Conservation (phyloP, 495 filamentous ascomycete genomes). For the Recurvomyces mirabilis region DNA sequence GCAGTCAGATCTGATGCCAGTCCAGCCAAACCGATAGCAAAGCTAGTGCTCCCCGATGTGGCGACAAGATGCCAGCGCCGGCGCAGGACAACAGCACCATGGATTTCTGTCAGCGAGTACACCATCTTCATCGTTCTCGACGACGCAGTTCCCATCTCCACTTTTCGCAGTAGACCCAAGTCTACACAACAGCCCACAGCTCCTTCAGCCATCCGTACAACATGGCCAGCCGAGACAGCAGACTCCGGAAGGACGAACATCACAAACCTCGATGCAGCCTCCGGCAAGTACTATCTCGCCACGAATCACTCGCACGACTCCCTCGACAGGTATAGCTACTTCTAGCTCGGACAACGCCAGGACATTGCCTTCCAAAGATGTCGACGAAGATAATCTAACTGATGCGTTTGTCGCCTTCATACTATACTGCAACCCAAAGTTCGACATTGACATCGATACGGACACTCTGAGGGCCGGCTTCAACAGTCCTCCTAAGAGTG, state of each 20-base stretch:
- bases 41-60: constrained; percentile 7
- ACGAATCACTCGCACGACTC: not conserved
- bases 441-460: constrained; percentile 29
- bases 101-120: constrained; percentile 6
- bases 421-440: constrained; percentile 57
- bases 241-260: constrained; percentile 4
- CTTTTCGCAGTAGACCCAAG: constrained; percentile 10
- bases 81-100: constrained; percentile 7
- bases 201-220: constrained; percentile 4
- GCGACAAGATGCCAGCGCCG: constrained; percentile 10
- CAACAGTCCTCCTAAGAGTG: constrained; percentile 75
- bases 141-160: constrained; percentile 12
- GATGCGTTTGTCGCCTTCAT: constrained; percentile 83
- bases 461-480: constrained; percentile 69
- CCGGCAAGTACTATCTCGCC: constrained; percentile 2
- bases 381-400: constrained; percentile 63
- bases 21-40: no score
- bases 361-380: constrained; percentile 60
- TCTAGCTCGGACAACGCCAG: no score
- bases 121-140: constrained; percentile 12
- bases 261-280: constrained; percentile 7
- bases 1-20: no score
- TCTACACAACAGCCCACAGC: constrained; percentile 10
- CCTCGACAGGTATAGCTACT: no score
- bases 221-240: not conserved